Evolutionary conservation across 306 rosid genomes (phyloP).

Genomic region (Quercus bicolor): DNA sequence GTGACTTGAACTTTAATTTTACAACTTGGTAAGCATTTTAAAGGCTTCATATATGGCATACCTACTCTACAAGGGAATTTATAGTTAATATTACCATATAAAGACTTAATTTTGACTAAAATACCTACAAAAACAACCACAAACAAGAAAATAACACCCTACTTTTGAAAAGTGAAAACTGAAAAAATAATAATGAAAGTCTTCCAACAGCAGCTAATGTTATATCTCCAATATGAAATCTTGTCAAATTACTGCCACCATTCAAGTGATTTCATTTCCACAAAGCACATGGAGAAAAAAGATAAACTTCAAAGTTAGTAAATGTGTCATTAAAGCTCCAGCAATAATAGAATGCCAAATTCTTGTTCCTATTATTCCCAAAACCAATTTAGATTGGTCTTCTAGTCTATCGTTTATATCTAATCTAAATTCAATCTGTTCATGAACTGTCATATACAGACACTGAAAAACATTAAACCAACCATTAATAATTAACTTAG

Average conservation of each 20-base stretch:
- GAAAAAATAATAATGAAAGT: too few relatives aligned
- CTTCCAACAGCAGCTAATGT: neutral
- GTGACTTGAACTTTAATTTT: too few relatives aligned
- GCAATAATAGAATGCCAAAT: neutral
- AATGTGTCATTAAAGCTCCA: neutral
- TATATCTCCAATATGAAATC: neutral
- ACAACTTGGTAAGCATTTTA: too few relatives aligned
- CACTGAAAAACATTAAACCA: neutral
- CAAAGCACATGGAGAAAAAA: neutral
- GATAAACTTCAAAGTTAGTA: neutral
- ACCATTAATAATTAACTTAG: neutral
- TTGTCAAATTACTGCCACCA: neutral
- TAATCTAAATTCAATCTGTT: neutral
- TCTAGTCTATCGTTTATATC: neutral
- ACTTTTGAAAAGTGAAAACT: too few relatives aligned
- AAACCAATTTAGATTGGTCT: neutral
- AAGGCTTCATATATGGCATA: too few relatives aligned
- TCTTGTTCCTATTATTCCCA: neutral
- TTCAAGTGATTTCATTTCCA: neutral
- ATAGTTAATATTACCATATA: too few relatives aligned
- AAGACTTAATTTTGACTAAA: too few relatives aligned
- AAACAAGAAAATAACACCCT: too few relatives aligned
- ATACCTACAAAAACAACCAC: too few relatives aligned
- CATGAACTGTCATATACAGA: neutral
- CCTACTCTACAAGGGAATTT: too few relatives aligned